phyloP scores from a whole-genome alignment of 345 rosid genomes.

The Camelina laxa region DNA sequence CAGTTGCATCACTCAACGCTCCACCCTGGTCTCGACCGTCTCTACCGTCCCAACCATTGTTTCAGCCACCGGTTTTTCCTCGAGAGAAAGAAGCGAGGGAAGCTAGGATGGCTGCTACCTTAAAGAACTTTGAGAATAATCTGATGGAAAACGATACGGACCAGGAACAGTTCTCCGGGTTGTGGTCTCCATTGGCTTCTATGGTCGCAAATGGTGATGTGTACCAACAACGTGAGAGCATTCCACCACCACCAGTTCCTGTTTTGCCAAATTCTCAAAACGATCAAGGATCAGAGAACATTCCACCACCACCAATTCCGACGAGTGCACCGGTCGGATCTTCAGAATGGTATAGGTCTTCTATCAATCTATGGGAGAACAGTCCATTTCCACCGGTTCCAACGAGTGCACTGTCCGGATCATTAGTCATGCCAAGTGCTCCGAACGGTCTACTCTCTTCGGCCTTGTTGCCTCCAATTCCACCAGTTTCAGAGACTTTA shows the following conservation, averaged over 20 bases:
- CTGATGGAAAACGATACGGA: conserved; percentile 38
- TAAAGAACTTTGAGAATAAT: neutral
- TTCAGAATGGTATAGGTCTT: neutral
- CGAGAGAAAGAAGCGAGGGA: neutral
- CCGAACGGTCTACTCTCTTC: neutral
- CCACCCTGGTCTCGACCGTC: neutral
- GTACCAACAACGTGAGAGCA: neutral
- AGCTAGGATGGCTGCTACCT: neutral
- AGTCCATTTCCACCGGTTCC: neutral
- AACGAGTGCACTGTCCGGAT: neutral
- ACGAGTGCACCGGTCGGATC: neutral
- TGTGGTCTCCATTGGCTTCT: conserved; percentile 50
- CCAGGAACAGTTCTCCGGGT: conserved; percentile 46
- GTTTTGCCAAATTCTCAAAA: neutral
- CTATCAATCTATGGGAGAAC: neutral
- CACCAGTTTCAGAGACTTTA: neutral
- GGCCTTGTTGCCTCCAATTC: neutral
- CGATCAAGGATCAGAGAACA: neutral
- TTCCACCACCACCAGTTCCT: neutral
- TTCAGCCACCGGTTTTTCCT: neutral
- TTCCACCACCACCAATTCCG: neutral
- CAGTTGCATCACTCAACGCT: neutral
- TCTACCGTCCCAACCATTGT: neutral
- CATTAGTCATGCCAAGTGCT: neutral
- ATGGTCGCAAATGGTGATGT: conserved; percentile 42